These are phyloP conservation scores for Cryptococcus amylolentus DNA, from an alignment of 1,284 basidiomycete genomes.

Conservation along the genomic window DNA sequence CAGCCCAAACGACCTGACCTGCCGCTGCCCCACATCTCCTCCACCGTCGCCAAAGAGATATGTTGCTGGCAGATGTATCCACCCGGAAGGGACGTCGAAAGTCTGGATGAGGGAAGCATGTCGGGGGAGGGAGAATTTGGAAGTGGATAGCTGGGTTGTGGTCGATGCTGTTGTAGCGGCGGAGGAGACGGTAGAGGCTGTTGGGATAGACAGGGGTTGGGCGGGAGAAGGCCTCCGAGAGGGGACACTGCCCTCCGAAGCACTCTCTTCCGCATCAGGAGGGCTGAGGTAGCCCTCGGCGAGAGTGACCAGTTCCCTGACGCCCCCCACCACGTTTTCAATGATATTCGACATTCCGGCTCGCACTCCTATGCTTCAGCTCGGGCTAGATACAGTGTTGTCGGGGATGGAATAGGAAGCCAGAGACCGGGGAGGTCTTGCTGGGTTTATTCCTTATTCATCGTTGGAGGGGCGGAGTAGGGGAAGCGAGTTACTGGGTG, in stretches of 20 bases:
- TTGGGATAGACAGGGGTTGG: not conserved
- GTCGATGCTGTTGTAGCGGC: slow-evolving; percentile 2
- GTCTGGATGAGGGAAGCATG: slow-evolving; percentile 28
- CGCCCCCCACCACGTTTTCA: slow-evolving; percentile 35
- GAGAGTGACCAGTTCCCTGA: slow-evolving; percentile 37
- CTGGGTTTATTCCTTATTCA: slow-evolving; percentile 1
- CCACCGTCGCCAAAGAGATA: slow-evolving; percentile 33
- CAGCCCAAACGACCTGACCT: slow-evolving; percentile 37
- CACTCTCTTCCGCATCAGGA: not conserved
- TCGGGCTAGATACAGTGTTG: not conserved
- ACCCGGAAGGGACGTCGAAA: slow-evolving; percentile 42
- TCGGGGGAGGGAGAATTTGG: slow-evolving; percentile 9
- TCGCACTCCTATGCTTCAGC: not conserved
- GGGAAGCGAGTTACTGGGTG: not conserved
- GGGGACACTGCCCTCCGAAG: not conserved
- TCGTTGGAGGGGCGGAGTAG: not conserved
- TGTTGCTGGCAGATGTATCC: slow-evolving; percentile 46
- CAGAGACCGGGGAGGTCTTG: not conserved
- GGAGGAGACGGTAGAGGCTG: slow-evolving; percentile 7
- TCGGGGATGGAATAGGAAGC: not conserved
- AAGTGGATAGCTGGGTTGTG: not conserved
- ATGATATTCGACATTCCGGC: slow-evolving; percentile 35
- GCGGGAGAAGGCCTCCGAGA: not conserved
- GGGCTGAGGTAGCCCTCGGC: slow-evolving; percentile 27
- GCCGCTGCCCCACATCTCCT: slow-evolving; percentile 25